Conservation (phyloP, 1,139 yeast genomes). For the Zygoascus sp. region DNA sequence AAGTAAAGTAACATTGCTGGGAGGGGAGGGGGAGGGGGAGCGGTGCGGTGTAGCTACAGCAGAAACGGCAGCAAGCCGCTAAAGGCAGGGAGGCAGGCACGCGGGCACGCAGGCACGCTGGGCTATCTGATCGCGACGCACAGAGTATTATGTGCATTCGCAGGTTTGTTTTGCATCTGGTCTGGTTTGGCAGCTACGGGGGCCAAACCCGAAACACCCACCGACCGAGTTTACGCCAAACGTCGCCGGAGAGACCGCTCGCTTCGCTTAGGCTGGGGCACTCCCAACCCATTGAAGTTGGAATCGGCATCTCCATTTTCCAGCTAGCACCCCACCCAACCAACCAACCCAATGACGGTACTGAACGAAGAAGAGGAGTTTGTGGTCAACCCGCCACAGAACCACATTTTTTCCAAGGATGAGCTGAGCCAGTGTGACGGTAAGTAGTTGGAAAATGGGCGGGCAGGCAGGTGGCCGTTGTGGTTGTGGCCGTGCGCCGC, state of each 20-base stretch:
- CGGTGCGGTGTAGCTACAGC: no score
- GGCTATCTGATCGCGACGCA: no score
- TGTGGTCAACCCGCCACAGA: slow-evolving; percentile 44
- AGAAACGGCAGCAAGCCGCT: no score
- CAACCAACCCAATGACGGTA: background rate
- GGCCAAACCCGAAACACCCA: no score
- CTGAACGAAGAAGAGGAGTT: slow-evolving; percentile 5
- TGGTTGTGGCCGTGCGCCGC: no score
- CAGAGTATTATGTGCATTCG: background rate
- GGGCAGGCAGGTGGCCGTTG: background rate
- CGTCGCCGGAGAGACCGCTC: no score
- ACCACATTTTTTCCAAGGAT: slow-evolving; percentile 39
- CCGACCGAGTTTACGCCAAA: background rate
- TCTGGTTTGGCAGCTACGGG: background rate
- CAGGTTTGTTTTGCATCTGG: background rate
- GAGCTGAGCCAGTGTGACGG: slow-evolving; percentile 48
- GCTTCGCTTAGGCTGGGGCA: no score
- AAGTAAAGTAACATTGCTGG: no score
- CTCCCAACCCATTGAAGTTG: background rate
- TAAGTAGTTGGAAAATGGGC: slow-evolving; percentile 22
- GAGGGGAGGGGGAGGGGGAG: no score
- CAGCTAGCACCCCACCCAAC: no score
- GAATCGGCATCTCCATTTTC: background rate
- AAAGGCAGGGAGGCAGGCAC: no score
- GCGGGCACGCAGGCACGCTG: no score